Conservation (phyloP, 2,329 filamentous ascomycete species). For the Diaporthe vexans region DNA sequence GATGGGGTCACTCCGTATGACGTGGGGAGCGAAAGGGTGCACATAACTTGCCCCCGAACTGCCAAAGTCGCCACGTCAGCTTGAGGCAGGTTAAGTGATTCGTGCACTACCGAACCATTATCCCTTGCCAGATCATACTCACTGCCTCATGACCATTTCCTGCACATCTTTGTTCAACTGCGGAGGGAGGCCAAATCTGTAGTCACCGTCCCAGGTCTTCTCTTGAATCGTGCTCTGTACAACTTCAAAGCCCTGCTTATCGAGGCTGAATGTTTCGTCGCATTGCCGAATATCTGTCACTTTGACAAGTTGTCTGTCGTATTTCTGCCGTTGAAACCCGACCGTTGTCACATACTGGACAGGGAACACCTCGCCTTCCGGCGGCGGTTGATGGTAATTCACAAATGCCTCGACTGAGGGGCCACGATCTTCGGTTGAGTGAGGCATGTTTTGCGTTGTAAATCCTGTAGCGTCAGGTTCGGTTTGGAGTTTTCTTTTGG, state of each 20-base stretch:
- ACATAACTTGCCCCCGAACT: constrained; percentile 12
- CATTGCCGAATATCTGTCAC: constrained; percentile 5
- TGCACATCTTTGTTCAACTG: constrained; percentile 8
- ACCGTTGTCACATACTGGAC: constrained; percentile 11
- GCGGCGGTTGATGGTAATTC: constrained; percentile 4
- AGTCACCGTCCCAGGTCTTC: constrained; percentile 4
- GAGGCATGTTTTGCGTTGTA: neutral
- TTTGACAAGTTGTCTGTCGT: neutral
- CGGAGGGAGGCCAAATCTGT: constrained; percentile 9
- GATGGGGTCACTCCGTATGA: constrained; percentile 5
- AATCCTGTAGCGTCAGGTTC: neutral
- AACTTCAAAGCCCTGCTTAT: constrained; percentile 7
- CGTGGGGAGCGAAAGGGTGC: constrained; percentile 10
- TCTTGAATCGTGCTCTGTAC: constrained; percentile 3
- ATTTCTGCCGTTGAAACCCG: constrained; percentile 10
- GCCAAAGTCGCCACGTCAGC: neutral
- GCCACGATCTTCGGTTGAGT: neutral
- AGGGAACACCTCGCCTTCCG: constrained; percentile 3
- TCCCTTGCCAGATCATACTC: neutral
- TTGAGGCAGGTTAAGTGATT: neutral
- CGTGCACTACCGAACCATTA: neutral
- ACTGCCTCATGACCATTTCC: constrained; percentile 16
- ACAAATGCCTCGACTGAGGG: constrained; percentile 4
- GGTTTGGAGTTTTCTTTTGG: neutral
- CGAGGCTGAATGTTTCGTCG: neutral